Evolutionary conservation across 2,329 filamentous ascomycete species (phyloP), one percentile per base, ranked within the genome.

Genomic region (Tolypocladium guangdongense): DNA sequence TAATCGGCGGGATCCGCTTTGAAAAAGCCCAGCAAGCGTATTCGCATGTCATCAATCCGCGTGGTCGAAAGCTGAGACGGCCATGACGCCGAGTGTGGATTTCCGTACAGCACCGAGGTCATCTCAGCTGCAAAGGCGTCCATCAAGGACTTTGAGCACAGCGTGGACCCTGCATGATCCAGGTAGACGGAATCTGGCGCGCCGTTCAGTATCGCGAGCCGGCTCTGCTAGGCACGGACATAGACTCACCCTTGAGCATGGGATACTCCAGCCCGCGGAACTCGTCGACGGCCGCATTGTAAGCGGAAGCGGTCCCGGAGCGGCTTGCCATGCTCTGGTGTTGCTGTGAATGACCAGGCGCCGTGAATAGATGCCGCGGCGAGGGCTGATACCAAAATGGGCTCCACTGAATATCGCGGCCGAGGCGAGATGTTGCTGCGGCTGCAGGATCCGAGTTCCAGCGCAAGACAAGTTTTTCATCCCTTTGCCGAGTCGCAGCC

Each of bases 111-210:
- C 61, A 84, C 87, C 4, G 80, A 75, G 30, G 85, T 84, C 78
- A 96, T 86, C 55, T 93, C 88, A n/a, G 72, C 68, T 10, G 88
- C 82, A 69, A 95, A 96, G 27, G 73, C 76, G 59, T 92, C 86
- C 68, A 97, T 84, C 27, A 93, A 71, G 33, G 88, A 90, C 67
- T 87, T 92, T 43, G 90, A 76, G 64, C 87, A 89, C 1, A 87
- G 75, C 0, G 91, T 92, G n/a, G 89, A 88, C n/a, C 90, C 92
- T 0, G 90, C 90, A 85, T 97, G 91, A 62, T 97, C 92, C 54
- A 97, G 84, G 67, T 96, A 97, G 48, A 84, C 77, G 11, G 82
- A 82, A 51, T 80, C 88, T 92, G 52, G 33, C 10, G 3, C 22
- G 22, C 10, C 39, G 5, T 30, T 47, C 43, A 49, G 43, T 7